Evolutionary conservation across 2,329 filamentous ascomycete species (phyloP), one percentile per base, ranked within the genome.

Genomic region (Beauveria asiatica): DNA sequence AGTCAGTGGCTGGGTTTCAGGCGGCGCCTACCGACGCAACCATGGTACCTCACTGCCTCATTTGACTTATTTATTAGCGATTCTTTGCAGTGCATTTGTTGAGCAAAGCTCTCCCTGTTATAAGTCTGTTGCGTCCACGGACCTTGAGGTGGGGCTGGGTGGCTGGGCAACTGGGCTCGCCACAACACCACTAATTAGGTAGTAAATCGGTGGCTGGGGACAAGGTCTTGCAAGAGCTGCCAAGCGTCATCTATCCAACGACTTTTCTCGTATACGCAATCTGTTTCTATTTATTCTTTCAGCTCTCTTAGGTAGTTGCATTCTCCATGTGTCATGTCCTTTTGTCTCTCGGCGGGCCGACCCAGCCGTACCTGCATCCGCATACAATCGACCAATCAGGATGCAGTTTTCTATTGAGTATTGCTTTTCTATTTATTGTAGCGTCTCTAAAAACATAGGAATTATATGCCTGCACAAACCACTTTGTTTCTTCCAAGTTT

Each of bases 391-490:
- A 37, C 33, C 33, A 27, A 56, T 25, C 21, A 57, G 27, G 33
- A 21, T 50, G 45, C 41, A 50, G 46, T 16, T 17, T 41, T 41
- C 23, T 25, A 42, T 57, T 23, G n/a, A n/a, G n/a, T n/a, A n/a
- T n/a, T n/a, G n/a, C n/a, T 16, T 17, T 41, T 41, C 23, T 25
- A 42, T 57, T 23, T 50, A 13, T 37, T 30, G 55, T 10, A 33
- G 23, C 33, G 45, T 50, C 23, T 57, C 55, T 57, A 57, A 42
- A n/a, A 50, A 57, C 55, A 50, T 57, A 50, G 37, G 55, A 57
- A 57, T 30, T 57, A 23, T 19, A 41, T 57, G 55, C 55, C 45
- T 44, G 45, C 42, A 25, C 52, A 55, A 45, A 11, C 13, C 13
- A 27, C 21, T 7, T 56, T 11, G 5, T 45, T 37, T 45, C 39